Evolutionary conservation across 257 asterid species (phyloP), one percentile per base, ranked within the genome.

Genomic region (Solanum sparsipilum): DNA sequence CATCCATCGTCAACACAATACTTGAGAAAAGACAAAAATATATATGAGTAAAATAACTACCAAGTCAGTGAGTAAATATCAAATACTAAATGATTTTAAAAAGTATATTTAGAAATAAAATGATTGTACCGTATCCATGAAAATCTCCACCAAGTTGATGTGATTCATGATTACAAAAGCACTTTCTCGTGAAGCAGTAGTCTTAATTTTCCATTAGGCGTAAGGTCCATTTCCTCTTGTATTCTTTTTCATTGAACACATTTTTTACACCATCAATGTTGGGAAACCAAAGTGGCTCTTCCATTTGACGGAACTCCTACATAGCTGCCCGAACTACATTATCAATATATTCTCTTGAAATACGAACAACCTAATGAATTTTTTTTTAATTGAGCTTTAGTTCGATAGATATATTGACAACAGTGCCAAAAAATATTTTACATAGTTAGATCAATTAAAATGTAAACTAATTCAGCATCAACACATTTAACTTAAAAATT

Each of bases 271-370:
- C 73, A 25, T 90, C 92, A 35, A 7, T 78, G 88, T 88, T 88
- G 1, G 87, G 63, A 39, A 91, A 31, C 95, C 98, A 94, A 84
- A 94, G 52, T 10, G 96, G 95, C 7, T 90, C 92, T 1, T 91
- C 92, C 87, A 90, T 39, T 60, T 87, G 65, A 16, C 67, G 25
- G 1, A 94, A 88, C 87, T 93, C 96, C 27, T 93, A 94, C 94
- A 92, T 89, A 2, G 94, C 94, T 1, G 86, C 48, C 10, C 13
- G 13, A 3, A 88, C 93, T 13, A 88, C 70, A 8, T 92, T 90
- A 23, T 13, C 20, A 46, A 46, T 46, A 46, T 36, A 25, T 20
- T 86, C 6, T 78, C 71, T 88, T 6, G 88, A 84, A 7, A 85
- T 70, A 13, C 58, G 79, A 23, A 31, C 87, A 63, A 79, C 16